Conservation (phyloP, 129 eudicot species). For the Gnaphalium uliginosum region DNA sequence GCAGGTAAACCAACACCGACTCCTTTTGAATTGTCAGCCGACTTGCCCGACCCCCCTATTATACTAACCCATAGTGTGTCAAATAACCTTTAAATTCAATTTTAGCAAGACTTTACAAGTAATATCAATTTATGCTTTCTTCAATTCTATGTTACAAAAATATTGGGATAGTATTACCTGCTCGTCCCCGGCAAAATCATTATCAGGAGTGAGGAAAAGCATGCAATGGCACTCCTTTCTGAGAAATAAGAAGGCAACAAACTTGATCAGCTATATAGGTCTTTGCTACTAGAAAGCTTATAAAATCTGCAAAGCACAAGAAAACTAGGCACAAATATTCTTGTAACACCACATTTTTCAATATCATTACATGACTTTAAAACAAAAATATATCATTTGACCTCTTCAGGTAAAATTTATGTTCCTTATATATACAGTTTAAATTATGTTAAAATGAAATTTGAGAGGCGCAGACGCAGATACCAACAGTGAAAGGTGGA, state of each 20-base stretch:
- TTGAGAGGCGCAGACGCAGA: background rate
- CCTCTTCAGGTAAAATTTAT: background rate
- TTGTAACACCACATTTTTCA: background rate
- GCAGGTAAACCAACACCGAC: background rate
- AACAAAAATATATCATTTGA: background rate
- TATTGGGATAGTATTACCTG: conserved; percentile 49
- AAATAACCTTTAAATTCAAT: background rate
- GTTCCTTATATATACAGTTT: no score
- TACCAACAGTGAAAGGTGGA: background rate
- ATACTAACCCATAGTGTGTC: background rate
- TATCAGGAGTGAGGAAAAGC: conserved; percentile 91
- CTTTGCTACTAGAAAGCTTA: conserved; percentile 1
- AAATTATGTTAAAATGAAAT: background rate
- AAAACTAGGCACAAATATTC: background rate
- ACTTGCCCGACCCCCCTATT: background rate
- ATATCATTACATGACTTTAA: background rate
- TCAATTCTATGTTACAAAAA: conserved; percentile 7
- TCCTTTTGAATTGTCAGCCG: background rate
- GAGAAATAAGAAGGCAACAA: conserved; percentile 18
- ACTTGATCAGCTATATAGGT: background rate
- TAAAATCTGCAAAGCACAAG: background rate
- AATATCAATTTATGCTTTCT: background rate
- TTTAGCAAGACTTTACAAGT: background rate
- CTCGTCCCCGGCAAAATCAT: conserved; percentile 92
- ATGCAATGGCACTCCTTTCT: conserved; percentile 97